These are phyloP conservation scores for Platanthera guangdongensis DNA, from an alignment of 106 monocot genomes.

Conservation along the genomic window DNA sequence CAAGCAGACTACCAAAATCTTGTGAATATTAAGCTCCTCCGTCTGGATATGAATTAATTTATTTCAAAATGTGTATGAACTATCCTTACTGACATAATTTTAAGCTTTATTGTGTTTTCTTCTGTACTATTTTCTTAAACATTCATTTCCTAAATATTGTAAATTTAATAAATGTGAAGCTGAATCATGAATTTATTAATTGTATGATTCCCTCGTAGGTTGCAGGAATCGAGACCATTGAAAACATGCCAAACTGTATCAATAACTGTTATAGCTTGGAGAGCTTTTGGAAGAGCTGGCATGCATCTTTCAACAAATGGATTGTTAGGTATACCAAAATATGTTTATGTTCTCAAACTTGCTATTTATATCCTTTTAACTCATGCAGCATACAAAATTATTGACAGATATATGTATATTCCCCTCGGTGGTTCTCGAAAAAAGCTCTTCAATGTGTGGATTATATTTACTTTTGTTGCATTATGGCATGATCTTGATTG, in stretches of 20 bases:
- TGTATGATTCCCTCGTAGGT: constrained; percentile 18
- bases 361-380: not conserved
- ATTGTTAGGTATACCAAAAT: constrained; percentile 64
- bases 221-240: constrained; percentile 71
- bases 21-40: no score
- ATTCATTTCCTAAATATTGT: not conserved
- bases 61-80: no score
- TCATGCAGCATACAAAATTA: not conserved
- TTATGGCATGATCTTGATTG: constrained; percentile 98
- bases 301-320: constrained; percentile 98
- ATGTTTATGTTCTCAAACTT: not conserved
- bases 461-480: constrained; percentile 95
- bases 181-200: not conserved
- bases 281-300: constrained; percentile 98
- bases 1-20: no score
- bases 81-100: no score
- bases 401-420: constrained; percentile 90
- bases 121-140: not conserved
- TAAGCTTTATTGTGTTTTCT: not conserved
- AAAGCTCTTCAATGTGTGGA: constrained; percentile 90
- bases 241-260: constrained; percentile 95
- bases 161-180: constrained; percentile 1
- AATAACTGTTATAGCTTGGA: constrained; percentile 94
- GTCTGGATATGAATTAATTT: no score
- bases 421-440: constrained; percentile 84